These are phyloP conservation scores for Rhexocercosporidium sp. DNA, from an alignment of 2,329 filamentous ascomycete species.

Conservation along the genomic window DNA sequence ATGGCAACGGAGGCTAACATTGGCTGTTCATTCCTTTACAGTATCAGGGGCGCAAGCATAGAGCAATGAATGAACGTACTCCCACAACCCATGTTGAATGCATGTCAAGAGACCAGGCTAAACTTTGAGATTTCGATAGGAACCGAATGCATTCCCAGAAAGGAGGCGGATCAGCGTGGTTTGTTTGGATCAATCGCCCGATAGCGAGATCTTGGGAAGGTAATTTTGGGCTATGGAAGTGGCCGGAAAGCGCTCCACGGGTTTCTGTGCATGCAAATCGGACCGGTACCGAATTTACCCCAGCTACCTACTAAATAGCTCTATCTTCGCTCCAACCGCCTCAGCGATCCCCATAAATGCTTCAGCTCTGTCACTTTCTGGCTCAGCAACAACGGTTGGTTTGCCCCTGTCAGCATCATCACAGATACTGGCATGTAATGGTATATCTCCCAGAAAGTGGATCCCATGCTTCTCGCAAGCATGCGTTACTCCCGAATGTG, in stretches of 20 bases:
- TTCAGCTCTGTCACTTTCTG: slow-evolving; percentile 71
- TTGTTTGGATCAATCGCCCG: neutral
- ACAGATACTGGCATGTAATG: slow-evolving; percentile 84
- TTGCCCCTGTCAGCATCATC: slow-evolving; percentile 86
- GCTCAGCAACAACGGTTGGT: slow-evolving; percentile 88
- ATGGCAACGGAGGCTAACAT: slow-evolving; percentile 51
- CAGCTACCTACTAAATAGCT: slow-evolving; percentile 29
- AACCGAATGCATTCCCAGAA: neutral
- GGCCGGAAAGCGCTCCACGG: neutral
- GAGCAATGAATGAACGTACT: slow-evolving; percentile 30
- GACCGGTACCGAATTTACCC: neutral
- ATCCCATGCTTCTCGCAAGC: slow-evolving; percentile 77
- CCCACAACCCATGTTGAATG: slow-evolving; percentile 12
- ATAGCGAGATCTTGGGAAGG: neutral
- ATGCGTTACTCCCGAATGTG: slow-evolving; percentile 64
- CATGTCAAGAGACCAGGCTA: slow-evolving; percentile 23
- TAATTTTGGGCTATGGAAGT: neutral
- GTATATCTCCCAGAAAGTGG: slow-evolving; percentile 86
- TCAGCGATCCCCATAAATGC: slow-evolving; percentile 76
- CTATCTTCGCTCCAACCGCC: slow-evolving; percentile 46
- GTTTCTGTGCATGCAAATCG: neutral
- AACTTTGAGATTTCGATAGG: slow-evolving; percentile 23
- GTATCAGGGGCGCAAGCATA: slow-evolving; percentile 20
- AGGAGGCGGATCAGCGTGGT: neutral
- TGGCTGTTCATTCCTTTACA: slow-evolving; percentile 28